Evolutionary conservation across 495 filamentous ascomycete genomes (phyloP).

Genomic region (Rhizodiscina lignyota): DNA sequence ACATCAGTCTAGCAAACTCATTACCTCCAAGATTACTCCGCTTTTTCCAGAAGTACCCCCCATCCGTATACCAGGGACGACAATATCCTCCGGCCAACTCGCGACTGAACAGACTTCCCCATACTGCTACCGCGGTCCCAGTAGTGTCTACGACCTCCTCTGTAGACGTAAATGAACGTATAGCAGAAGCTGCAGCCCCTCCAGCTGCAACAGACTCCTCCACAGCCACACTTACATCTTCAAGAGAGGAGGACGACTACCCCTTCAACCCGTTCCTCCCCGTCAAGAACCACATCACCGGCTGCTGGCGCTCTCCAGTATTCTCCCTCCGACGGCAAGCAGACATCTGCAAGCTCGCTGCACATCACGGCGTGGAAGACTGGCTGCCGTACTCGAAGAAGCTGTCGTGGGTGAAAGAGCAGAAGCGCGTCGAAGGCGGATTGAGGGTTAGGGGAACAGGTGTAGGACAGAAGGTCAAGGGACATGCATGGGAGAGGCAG

Average conservation of each 20-base stretch:
- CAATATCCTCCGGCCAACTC: no score
- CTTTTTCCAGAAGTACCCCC: slow-evolving; percentile 84
- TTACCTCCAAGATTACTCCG: slow-evolving; percentile 60
- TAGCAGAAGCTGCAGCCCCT: slow-evolving; percentile 5
- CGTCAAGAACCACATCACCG: slow-evolving; percentile 50
- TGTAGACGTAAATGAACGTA: slow-evolving; percentile 4
- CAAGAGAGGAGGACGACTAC: slow-evolving; percentile 23
- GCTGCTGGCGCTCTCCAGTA: slow-evolving; percentile 61
- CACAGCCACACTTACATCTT: slow-evolving; percentile 18
- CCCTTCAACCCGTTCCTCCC: slow-evolving; percentile 72
- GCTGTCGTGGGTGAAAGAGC: slow-evolving; percentile 49
- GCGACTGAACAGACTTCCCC: no score
- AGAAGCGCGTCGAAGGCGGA: slow-evolving; percentile 51
- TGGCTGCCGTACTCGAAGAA: slow-evolving; percentile 66
- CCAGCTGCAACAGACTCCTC: slow-evolving; percentile 4
- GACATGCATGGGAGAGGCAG: slow-evolving; percentile 80
- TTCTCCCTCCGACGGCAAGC: slow-evolving; percentile 78
- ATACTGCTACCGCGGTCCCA: no score
- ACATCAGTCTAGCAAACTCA: slow-evolving; percentile 42
- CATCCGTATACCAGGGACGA: slow-evolving; percentile 21
- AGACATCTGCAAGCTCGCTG: slow-evolving; percentile 76
- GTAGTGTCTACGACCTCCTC: no score
- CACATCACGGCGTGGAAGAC: slow-evolving; percentile 64
- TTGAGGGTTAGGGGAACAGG: slow-evolving; percentile 77
- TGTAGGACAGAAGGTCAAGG: slow-evolving; percentile 85